Conservation (phyloP, 345 rosid species). For the Aegle marmelos region DNA sequence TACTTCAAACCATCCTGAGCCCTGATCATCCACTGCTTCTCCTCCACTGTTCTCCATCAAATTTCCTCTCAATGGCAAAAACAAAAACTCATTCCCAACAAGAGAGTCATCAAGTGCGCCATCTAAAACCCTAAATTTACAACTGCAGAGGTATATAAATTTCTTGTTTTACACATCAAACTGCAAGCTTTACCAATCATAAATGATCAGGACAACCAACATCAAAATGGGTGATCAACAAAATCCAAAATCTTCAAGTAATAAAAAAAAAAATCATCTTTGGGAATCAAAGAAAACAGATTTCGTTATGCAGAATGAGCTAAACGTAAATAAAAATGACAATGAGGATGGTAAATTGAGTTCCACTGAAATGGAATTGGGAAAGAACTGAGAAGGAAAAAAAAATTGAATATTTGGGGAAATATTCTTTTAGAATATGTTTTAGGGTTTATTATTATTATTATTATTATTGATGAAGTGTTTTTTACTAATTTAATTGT, state of each 20-base stretch:
- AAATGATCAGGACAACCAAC: constrained; percentile 18
- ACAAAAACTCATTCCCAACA: background rate
- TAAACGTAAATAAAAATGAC: background rate
- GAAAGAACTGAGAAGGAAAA: background rate
- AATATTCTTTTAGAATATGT: background rate
- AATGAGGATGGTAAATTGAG: background rate
- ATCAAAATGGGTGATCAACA: constrained; percentile 17
- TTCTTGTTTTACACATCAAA: constrained; percentile 13
- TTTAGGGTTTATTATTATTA: constrained; percentile 1
- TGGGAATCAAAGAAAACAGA: background rate
- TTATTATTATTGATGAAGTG: no score
- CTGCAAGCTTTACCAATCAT: constrained; percentile 14
- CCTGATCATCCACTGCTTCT: constrained; percentile 55
- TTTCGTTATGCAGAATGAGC: background rate
- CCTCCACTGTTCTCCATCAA: constrained; percentile 46
- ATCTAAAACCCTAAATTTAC: constrained; percentile 21
- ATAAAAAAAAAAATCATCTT: background rate
- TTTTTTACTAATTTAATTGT: background rate
- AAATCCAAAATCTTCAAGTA: background rate
- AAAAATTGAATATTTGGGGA: background rate
- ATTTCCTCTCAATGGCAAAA: constrained; percentile 6
- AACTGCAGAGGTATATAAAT: background rate
- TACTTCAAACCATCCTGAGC: constrained; percentile 70
- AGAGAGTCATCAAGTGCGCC: background rate
- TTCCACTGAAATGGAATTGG: background rate